These are phyloP conservation scores for Henckelia pumila DNA, from an alignment of 257 asterid genomes.

Conservation along the genomic window DNA sequence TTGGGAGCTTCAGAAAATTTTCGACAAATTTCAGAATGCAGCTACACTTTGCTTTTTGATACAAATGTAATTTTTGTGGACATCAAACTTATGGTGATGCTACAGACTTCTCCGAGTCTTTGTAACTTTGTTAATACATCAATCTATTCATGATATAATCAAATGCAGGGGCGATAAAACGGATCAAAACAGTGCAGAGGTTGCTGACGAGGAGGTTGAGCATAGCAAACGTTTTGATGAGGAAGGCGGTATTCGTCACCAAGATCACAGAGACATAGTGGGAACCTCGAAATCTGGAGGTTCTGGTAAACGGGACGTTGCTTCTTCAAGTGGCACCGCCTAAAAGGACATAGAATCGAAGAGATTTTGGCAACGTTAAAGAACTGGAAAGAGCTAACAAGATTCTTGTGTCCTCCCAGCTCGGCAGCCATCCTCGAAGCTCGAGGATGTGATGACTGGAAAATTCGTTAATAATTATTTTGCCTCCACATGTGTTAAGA, in stretches of 20 bases:
- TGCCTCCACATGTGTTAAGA: too few relatives aligned
- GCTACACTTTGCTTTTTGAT: too few relatives aligned
- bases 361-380: background rate
- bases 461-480: too few relatives aligned
- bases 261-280: slow-evolving; percentile 22
- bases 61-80: too few relatives aligned
- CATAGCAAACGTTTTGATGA: slow-evolving; percentile 52
- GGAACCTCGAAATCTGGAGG: slow-evolving; percentile 28
- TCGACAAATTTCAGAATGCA: too few relatives aligned
- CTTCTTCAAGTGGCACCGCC: slow-evolving; percentile 33
- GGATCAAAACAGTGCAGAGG: slow-evolving; percentile 37
- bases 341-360: background rate
- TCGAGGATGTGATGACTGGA: background rate
- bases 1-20: too few relatives aligned
- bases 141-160: background rate
- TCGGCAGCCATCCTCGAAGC: background rate
- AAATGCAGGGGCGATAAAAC: slow-evolving; percentile 52
- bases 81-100: too few relatives aligned
- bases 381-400: background rate
- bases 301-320: slow-evolving; percentile 26
- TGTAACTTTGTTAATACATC: background rate
- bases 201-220: slow-evolving; percentile 45
- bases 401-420: background rate
- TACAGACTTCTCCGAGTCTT: background rate
- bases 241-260: slow-evolving; percentile 36